Conservation (phyloP, 75 land plant genomes). For the Azolla pinnata region DNA sequence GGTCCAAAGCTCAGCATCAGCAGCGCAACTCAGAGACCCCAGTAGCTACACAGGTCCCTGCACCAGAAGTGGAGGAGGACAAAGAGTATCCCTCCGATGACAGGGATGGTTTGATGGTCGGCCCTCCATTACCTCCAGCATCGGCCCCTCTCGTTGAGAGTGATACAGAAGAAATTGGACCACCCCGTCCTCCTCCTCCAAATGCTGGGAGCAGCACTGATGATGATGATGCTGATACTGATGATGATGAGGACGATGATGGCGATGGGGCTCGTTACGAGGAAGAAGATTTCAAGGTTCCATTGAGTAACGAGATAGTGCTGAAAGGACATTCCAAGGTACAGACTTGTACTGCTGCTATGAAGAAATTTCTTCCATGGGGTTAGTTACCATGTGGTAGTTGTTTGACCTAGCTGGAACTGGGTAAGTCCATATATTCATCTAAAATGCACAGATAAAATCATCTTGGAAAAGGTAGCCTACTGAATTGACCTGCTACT, state of each 20-base stretch:
- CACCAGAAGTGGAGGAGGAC: too few relatives aligned
- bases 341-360: constrained; percentile 5
- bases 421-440: too few relatives aligned
- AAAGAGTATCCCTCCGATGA: neutral
- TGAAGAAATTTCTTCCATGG: neutral
- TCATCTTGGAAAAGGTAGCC: neutral
- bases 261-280: constrained; percentile 18
- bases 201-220: constrained; percentile 7
- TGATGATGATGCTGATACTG: constrained; percentile 17
- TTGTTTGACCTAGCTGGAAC: neutral
- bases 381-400: neutral
- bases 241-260: constrained; percentile 34
- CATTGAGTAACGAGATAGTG: constrained; percentile 83
- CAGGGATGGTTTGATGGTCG: constrained; percentile 2
- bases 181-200: constrained; percentile 17
- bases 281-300: constrained; percentile 49
- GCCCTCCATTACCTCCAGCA: constrained; percentile 2
- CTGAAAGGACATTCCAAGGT: constrained; percentile 96
- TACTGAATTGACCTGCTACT: neutral
- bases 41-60: neutral
- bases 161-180: constrained; percentile 22
- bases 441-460: too few relatives aligned
- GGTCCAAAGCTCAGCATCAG: neutral
- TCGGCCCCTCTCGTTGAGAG: constrained; percentile 5
- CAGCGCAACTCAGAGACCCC: neutral